Percentiles rank a stretch among this genome's conserved stretches.
phyloP scores from a whole-genome alignment of 768 basidiomycete genomes.

The Megacollybia marginata region DNA sequence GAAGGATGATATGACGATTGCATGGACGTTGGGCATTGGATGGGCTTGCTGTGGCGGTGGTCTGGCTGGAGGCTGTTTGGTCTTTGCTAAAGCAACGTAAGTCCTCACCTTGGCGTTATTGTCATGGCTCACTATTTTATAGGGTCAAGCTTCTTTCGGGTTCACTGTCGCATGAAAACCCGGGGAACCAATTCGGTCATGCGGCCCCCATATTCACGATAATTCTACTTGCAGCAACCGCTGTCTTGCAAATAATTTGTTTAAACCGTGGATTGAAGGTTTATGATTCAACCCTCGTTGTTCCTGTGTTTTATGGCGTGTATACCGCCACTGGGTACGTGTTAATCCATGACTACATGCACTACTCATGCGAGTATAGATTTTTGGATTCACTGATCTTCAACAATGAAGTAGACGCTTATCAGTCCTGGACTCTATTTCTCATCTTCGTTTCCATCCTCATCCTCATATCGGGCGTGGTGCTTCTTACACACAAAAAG shows the following conservation, averaged over 20 bases:
- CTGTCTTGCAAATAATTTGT: slow-evolving; percentile 86
- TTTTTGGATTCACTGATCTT: slow-evolving; percentile 70
- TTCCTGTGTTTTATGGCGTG: slow-evolving; percentile 91
- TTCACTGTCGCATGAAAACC: slow-evolving; percentile 69
- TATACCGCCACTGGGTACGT: slow-evolving; percentile 78
- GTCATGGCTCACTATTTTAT: slow-evolving; percentile 6
- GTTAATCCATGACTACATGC: slow-evolving; percentile 35
- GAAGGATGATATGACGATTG: slow-evolving; percentile 78
- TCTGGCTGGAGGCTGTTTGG: slow-evolving; percentile 81
- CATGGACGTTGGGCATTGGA: slow-evolving; percentile 87
- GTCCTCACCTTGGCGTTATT: slow-evolving; percentile 15
- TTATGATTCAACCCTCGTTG: slow-evolving; percentile 87
- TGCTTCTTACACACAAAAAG: slow-evolving; percentile 91
- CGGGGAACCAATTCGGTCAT: slow-evolving; percentile 84
- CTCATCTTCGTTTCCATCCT: slow-evolving; percentile 82
- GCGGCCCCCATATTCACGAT: slow-evolving; percentile 73
- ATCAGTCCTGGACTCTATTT: slow-evolving; percentile 82
- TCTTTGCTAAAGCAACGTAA: slow-evolving; percentile 70
- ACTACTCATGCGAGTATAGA: slow-evolving; percentile 15
- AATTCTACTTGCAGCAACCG: slow-evolving; percentile 60
- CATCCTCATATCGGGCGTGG: slow-evolving; percentile 84
- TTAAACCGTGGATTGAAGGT: slow-evolving; percentile 85
- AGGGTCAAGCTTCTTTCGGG: slow-evolving; percentile 80
- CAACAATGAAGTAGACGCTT: slow-evolving; percentile 81
- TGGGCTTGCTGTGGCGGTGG: slow-evolving; percentile 94